These are phyloP conservation scores for Aspergillus sclerotiicarbonarius DNA, from an alignment of 495 filamentous ascomycete genomes.

Conservation along the genomic window DNA sequence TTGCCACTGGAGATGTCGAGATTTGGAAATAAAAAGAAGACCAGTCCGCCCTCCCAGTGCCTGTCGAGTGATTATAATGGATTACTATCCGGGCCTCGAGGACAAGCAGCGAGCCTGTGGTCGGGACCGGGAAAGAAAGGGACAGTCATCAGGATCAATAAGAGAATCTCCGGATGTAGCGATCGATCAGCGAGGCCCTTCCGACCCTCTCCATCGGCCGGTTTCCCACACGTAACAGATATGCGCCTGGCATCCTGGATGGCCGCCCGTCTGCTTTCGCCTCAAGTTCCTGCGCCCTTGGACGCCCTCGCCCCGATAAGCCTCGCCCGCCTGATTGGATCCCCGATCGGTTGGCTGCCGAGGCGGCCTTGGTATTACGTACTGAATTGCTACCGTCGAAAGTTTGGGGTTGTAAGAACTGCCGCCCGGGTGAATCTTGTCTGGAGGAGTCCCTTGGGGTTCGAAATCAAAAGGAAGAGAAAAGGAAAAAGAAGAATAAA, in stretches of 20 bases:
- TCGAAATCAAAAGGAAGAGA: neutral
- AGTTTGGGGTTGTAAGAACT: neutral
- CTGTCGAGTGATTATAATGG: neutral
- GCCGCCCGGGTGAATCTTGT: neutral
- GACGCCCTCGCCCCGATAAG: conserved; percentile 18
- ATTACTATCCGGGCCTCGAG: neutral
- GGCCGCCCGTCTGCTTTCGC: conserved; percentile 5
- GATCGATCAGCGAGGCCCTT: conserved; percentile 17
- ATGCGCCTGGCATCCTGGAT: neutral
- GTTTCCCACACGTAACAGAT: conserved; percentile 34
- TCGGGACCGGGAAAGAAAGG: neutral
- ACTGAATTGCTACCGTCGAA: conserved; percentile 14
- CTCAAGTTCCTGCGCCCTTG: conserved; percentile 4
- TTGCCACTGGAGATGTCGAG: too few species aligned
- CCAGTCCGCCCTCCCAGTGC: too few species aligned
- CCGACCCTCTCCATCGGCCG: conserved; percentile 16
- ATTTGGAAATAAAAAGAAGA: too few species aligned
- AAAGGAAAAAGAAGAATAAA: neutral
- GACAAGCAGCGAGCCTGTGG: neutral
- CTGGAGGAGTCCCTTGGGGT: neutral
- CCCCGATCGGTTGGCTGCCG: conserved; percentile 12
- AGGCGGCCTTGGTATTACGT: conserved; percentile 28
- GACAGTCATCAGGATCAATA: conserved; percentile 23
- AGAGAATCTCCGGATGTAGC: conserved; percentile 16
- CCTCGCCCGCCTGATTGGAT: conserved; percentile 24